Evolutionary conservation across 1,284 basidiomycete species (phyloP).

Genomic region (Rhodotorula sp.): DNA sequence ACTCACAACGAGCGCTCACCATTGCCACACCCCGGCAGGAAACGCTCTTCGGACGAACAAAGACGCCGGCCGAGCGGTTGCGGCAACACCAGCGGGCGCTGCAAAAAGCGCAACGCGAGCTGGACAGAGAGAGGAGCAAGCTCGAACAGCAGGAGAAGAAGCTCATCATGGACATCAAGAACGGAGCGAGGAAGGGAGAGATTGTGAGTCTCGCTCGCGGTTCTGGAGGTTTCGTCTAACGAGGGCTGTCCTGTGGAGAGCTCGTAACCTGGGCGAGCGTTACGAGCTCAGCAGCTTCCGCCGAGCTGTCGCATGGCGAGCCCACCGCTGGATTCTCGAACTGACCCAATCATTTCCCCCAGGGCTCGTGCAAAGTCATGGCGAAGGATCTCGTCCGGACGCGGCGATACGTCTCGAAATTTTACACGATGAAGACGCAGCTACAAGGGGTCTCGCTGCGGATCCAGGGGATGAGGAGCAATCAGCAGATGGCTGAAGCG

Average conservation of each 20-base stretch:
- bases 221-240: background rate
- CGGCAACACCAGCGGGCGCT: slow-evolving; percentile 94
- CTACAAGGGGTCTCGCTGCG: slow-evolving; percentile 92
- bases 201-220: slow-evolving; percentile 62
- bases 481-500: slow-evolving; percentile 98
- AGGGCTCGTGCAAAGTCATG: slow-evolving; percentile 99
- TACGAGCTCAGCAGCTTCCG: too few relatives aligned
- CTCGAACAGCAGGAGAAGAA: slow-evolving; percentile 76
- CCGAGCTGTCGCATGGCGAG: background rate
- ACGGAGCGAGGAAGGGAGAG: slow-evolving; percentile 91
- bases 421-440: slow-evolving; percentile 98
- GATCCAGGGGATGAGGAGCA: slow-evolving; percentile 93
- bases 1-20: background rate
- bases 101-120: slow-evolving; percentile 93
- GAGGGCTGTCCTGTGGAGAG: background rate
- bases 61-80: slow-evolving; percentile 93
- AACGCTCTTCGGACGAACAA: slow-evolving; percentile 82
- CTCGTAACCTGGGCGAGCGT: too few relatives aligned
- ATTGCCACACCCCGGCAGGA: slow-evolving; percentile 10
- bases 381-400: slow-evolving; percentile 98
- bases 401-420: slow-evolving; percentile 92
- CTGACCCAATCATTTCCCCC: slow-evolving; percentile 12
- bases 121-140: slow-evolving; percentile 90
- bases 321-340: background rate
- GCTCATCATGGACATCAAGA: slow-evolving; percentile 80